Evolutionary conservation across 2,329 filamentous ascomycete genomes (phyloP), one percentile per base, ranked within the genome.

Genomic region (Pseudogymnoascus verrucosus): DNA sequence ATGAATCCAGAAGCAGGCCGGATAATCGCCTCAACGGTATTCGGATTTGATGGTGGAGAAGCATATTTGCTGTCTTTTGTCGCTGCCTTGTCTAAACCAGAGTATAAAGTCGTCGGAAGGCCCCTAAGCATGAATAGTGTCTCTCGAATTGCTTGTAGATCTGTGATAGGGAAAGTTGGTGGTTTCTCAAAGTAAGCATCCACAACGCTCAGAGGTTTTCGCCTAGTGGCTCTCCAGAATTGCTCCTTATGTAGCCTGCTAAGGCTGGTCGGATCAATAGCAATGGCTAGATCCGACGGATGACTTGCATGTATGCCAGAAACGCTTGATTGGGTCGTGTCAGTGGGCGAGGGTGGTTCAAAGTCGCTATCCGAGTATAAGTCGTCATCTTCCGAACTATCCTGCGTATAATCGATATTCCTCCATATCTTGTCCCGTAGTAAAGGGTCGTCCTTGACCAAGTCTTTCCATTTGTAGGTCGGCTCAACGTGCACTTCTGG

Each of bases 41-140:
- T 78, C 44, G 78, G 63, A 4, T 67, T 67, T 5, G 72, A 67
- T 37, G 70, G 72, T 6, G 59, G 34, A 26, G 59, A n/a, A 14
- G 23, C 34, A 23, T 34, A 67, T 70, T 59, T 61, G 6, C 68
- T 69, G 26, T 67, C 63, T 11, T 28, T 23, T 10, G 34, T 14
- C 14, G 12, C 10, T 16, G 31, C 12, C 1, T 61, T 44, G 34
- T 39, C 34, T 21, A n/a, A 28, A 8, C 12, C 42, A 1, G 21
- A 31, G 69, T 93, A 96, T 1, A 96, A 72, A 1, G 86, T 88
- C 2, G 89, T 93, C 5, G 87, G 83, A 3, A 95, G 77, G 0
- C 93, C 93, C 62, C 86, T 84, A 0, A 98, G 81, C 90, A 97
- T 96, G 70, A 91, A 93, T 0, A 97, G 78, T 0, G 86, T 84